phyloP scores from a whole-genome alignment of 129 eudicot species.

The Pulicaria dysenterica region DNA sequence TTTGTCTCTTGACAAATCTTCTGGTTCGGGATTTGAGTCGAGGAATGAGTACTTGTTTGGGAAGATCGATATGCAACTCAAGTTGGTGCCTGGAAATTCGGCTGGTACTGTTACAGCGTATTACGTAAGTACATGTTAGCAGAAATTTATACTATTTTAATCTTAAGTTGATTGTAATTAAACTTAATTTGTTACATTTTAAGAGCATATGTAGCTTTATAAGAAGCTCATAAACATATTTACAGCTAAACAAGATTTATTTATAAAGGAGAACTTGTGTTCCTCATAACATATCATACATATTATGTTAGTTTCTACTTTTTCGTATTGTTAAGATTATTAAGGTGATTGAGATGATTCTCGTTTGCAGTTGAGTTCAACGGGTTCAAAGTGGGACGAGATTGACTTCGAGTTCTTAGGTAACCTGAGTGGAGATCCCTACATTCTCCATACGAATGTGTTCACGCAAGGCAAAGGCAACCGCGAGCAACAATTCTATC shows the following conservation, averaged over 20 bases:
- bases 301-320: not conserved
- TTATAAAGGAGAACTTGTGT: too few species aligned
- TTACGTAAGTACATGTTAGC: slow-evolving; percentile 18
- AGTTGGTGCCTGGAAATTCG: slow-evolving; percentile 47
- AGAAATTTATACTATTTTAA: not conserved
- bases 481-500: slow-evolving; percentile 44
- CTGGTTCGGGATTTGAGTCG: slow-evolving; percentile 55
- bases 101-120: slow-evolving; percentile 52
- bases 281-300: not conserved
- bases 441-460: slow-evolving; percentile 47
- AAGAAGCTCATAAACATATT: too few species aligned
- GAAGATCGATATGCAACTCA: slow-evolving; percentile 47
- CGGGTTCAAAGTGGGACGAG: slow-evolving; percentile 34
- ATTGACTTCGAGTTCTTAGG: slow-evolving; percentile 56
- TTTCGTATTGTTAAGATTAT: not conserved
- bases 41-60: slow-evolving; percentile 37
- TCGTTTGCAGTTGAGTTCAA: slow-evolving; percentile 25
- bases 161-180: not conserved
- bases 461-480: slow-evolving; percentile 47
- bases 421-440: slow-evolving; percentile 44
- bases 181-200: too few species aligned
- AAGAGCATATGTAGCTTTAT: not conserved
- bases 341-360: not conserved
- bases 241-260: too few species aligned
- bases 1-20: slow-evolving; percentile 39